Percentiles rank a stretch among this genome's conserved stretches.
phyloP scores from a whole-genome alignment of 2,329 filamentous ascomycete species.

The Sclerotinia trifoliorum region DNA sequence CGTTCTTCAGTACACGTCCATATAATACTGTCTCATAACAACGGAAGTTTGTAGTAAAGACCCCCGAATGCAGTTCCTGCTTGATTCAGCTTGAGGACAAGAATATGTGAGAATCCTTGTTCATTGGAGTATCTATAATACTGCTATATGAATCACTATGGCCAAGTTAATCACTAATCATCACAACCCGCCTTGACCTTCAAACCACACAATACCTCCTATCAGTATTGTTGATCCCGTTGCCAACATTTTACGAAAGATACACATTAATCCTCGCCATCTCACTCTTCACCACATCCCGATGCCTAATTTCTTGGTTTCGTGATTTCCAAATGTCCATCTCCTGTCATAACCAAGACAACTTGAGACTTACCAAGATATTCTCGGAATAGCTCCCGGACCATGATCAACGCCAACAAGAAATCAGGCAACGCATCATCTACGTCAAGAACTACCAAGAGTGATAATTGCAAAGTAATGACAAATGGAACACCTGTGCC shows the following conservation, averaged over 20 bases:
- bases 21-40: not conserved
- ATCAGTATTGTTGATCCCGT: not conserved
- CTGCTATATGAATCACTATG: not conserved
- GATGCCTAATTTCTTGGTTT: not conserved
- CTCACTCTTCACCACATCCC: not conserved
- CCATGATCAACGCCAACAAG: no score
- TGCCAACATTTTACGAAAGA: not conserved
- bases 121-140: no score
- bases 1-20: not conserved
- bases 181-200: not conserved
- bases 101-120: not conserved
- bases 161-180: not conserved
- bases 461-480: no score
- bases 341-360: not conserved
- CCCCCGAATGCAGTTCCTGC: not conserved
- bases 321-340: not conserved
- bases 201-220: no score
- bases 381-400: no score
- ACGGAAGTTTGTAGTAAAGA: not conserved
- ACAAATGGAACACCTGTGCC: no score
- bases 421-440: no score
- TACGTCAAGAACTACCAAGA: no score
- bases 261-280: not conserved
- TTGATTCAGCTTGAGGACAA: not conserved
- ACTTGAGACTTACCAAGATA: no score